Base-by-base conservation (phyloP, 768 basidiomycete genomes). In the Podaxis sp. region DNA sequence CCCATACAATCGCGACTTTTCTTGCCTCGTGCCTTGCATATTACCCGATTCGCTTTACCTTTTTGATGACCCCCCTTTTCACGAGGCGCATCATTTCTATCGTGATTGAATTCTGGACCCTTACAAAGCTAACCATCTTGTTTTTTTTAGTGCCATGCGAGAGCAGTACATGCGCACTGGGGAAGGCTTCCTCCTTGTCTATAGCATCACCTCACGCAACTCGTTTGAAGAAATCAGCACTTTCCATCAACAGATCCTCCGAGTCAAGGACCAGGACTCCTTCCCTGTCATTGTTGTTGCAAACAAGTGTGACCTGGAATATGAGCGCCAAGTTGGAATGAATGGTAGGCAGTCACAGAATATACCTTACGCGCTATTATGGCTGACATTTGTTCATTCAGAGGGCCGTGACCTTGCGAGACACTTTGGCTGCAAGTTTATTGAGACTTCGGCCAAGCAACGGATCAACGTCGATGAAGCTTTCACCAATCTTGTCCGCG, bases 141-240 rank as follows among this genome's bases (percentile, higher is more conserved):
- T 36, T 14, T 36, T 14, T 64, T 18, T 27, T 62, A 95, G 93
- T 61, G 96, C 96, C 23, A 98, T 98, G 96, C 89, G 96, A 50
- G 96, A 98, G 71, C 96, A 98, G 70, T 98, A 98, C 78, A 98
- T 98, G 95, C 87, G 95, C 55, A 94, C 95, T 27, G 96, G 96
- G 62, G 95, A 98, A 74, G 96, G 95, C 10, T 98, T 98, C 81
- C 84, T 98, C 46, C 87, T 98, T 64, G 95, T 98, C 61, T 98
- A 98, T 75, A 94, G 93, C 55, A 98, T 97, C 76, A 97, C 96
- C n/a, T 95, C 94, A 32, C 88, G 95, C 65, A 90, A 93, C 73
- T 96, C 95, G 50, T 98, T 98, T 70, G 94, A 98, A 74, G 93
- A 98, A 82, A 95, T 98, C 69, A 90, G 85, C 73, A 91, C 88